These are phyloP conservation scores for Trichoderma guizhouense DNA, from an alignment of 2,329 filamentous ascomycete species.

Conservation along the genomic window DNA sequence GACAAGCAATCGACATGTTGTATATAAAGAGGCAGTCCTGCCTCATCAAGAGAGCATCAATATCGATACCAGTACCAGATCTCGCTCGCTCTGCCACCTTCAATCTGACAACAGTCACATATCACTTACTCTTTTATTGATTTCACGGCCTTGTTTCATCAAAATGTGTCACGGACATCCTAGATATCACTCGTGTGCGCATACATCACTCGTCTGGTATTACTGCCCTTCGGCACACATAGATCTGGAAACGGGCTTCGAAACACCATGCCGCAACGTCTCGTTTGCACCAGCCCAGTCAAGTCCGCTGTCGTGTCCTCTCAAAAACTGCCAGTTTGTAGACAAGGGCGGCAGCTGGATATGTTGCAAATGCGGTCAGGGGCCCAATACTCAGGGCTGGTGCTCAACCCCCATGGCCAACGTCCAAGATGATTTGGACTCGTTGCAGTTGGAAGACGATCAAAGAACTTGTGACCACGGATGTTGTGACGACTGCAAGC, in stretches of 20 bases:
- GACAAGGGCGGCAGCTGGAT: slow-evolving; percentile 49
- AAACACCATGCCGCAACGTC: slow-evolving; percentile 47
- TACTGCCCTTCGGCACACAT: slow-evolving; percentile 46
- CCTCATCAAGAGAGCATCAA: neutral
- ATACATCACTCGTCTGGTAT: slow-evolving; percentile 54
- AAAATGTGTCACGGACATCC: slow-evolving; percentile 56
- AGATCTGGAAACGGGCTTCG: slow-evolving; percentile 48
- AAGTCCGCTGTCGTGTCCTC: slow-evolving; percentile 43
- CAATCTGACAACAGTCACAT: neutral
- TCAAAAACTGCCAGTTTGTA: slow-evolving; percentile 51
- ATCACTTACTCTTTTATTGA: neutral
- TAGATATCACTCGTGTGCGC: slow-evolving; percentile 49
- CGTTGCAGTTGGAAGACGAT: slow-evolving; percentile 34
- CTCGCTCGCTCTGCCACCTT: neutral
- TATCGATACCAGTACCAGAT: neutral
- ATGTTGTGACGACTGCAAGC: slow-evolving; percentile 49
- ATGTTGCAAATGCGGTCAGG: slow-evolving; percentile 52
- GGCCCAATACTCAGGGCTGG: slow-evolving; percentile 52
- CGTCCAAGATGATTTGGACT: slow-evolving; percentile 32
- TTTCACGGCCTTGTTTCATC: rapidly evolving
- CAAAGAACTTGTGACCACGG: slow-evolving; percentile 49
- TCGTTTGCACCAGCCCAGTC: slow-evolving; percentile 46
- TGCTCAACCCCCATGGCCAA: slow-evolving; percentile 41
- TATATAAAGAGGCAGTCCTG: neutral
- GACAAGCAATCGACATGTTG: neutral